Base-by-base conservation (phyloP, 1,139 yeast genomes). In the Sugiyamaella grinbergsii region DNA sequence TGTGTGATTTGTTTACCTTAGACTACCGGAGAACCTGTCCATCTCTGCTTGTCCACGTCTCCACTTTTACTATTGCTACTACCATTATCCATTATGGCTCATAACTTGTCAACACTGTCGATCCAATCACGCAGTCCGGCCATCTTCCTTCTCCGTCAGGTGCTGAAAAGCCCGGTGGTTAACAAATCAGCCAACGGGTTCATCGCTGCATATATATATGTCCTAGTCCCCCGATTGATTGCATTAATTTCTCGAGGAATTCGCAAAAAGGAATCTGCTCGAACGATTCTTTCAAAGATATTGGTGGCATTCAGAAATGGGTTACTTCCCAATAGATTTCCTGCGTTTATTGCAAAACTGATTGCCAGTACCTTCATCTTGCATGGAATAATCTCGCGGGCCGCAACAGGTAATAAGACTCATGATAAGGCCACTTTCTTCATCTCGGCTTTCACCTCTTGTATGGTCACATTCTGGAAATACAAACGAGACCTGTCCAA, bases 201-300 rank as follows among this genome's bases (percentile, higher is more conserved):
- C 52, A 36, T 65, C 6, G 64, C 72, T n/a, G 73, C 77, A 2
- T 73, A 73, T 54, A 47, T 70, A 18, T 74, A 71, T 53, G 68
- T 72, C 23, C 62, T 68, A 8, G 51, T 72, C 2, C 76, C 77
- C 3, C 64, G 66, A 44, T 49, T 71, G 3, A 45, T 71, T 18
- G 60, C 62, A 32, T 55, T 60, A 23, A 40, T 66, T 6, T 49
- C 62, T 2, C 47, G 54, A 15, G 60, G 63, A n/a, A 49, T 64
- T 19, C 58, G 54, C 29, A 53, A 57, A 8, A 53, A 62, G 5
- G 54, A 58, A 19, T 40, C 55, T 4, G 13, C 56, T 39, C 8
- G 32, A 15, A 32, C 57, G 42, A 33, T 58, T 49, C 18, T 58
- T 49, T 15, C 22, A 39, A 33, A 59, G 57, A 13, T 54, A 50